These are phyloP conservation scores for Pseudopyricularia cyperi DNA, from an alignment of 2,329 filamentous ascomycete species.

Conservation along the genomic window DNA sequence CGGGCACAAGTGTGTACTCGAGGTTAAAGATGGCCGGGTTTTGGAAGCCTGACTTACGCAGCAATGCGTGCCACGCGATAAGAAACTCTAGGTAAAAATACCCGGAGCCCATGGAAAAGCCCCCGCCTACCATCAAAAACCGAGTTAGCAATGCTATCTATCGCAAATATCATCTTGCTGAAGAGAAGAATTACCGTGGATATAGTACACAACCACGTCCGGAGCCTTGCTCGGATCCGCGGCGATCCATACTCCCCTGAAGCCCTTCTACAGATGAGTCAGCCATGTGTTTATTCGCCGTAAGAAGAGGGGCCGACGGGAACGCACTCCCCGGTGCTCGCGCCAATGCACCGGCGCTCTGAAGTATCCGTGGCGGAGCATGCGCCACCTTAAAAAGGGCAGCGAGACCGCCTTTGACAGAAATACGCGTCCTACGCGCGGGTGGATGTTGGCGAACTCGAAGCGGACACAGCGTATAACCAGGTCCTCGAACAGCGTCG, in stretches of 20 bases:
- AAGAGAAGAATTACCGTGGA: constrained; percentile 47
- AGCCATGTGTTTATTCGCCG: not conserved
- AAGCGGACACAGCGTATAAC: constrained; percentile 68
- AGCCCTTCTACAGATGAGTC: constrained; percentile 22
- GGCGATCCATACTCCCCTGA: constrained; percentile 59
- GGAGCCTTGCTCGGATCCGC: constrained; percentile 45
- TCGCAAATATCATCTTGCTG: not conserved
- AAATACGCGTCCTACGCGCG: constrained; percentile 59
- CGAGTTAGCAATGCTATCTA: not conserved
- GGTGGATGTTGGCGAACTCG: constrained; percentile 60
- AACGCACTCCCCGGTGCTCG: constrained; percentile 34
- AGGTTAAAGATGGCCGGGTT: constrained; percentile 71
- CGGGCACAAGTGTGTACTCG: constrained; percentile 70
- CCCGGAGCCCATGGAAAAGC: constrained; percentile 69
- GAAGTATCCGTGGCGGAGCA: constrained; percentile 58
- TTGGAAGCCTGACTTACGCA: constrained; percentile 50
- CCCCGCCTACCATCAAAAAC: constrained; percentile 42
- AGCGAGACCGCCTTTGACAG: constrained; percentile 61
- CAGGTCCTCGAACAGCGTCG: constrained; percentile 64
- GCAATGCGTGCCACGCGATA: constrained; percentile 54
- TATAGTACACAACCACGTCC: constrained; percentile 72
- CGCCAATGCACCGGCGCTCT: constrained; percentile 51
- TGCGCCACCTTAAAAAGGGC: constrained; percentile 63
- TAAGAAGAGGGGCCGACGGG: not conserved
- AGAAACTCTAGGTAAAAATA: constrained; percentile 83